Base-by-base conservation (phyloP, 2,329 filamentous ascomycete genomes). In the Myriosclerotinia scirpicola region DNA sequence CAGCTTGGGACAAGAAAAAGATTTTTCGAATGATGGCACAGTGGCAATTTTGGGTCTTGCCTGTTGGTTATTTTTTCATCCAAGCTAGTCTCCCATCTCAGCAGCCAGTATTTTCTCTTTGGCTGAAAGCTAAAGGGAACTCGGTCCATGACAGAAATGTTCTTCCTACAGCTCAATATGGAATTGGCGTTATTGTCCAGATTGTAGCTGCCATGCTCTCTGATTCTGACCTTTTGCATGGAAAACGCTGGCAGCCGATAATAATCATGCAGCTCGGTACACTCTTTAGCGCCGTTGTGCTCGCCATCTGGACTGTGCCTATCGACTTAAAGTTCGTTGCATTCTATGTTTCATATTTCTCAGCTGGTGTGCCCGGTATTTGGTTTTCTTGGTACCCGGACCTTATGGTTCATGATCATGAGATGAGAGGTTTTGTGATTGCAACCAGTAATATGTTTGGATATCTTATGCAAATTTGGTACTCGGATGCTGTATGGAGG, bases 261-360 rank as follows among this genome's bases (percentile, higher is more conserved):
- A 59, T 67, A 3, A 42, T 68, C 15, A 71, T 73, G 73, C 72
- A 73, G 61, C 67, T 66, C 2, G 69, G 67, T 11, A 70, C 69
- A 5, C 30, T 73, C 6, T 76, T 78, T 48, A 69, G 73, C 3
- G 68, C 68, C 9, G 71, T 78, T 26, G 72, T 77, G 3, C 48
- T 70, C 2, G 59, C 61, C 1, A 46, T 65, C 2, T 69, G 69
- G 69, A 68, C 40, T n/a, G 68, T 71, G 2, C 69, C 69, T 2
- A 17, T 62, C 17, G 55, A 58, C 2, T 17, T 61, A 7, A 64
- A 59, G 8, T 70, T 60, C 26, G 56, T 59, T 17, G 69, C 64
- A 4, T 70, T 63, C 30, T 70, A 69, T 48, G 46, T 69, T 14
- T 58, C 61, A 15, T 70, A 64, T 36, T 64, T 62, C 44, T 55